phyloP scores from a whole-genome alignment of 1,284 basidiomycete genomes.

The Papiliotrema fonsecae region DNA sequence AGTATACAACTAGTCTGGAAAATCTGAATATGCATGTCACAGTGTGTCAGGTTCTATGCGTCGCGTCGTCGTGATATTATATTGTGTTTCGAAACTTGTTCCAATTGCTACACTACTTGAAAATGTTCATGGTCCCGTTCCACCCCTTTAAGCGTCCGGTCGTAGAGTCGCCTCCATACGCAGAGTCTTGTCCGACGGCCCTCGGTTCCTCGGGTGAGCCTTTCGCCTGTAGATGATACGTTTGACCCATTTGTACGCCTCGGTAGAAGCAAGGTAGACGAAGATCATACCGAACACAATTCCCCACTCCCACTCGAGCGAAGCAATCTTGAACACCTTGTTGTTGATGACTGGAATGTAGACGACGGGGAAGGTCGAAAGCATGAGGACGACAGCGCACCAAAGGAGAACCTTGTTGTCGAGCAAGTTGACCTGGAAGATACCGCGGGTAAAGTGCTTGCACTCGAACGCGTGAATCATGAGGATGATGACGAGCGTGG shows the following conservation, averaged over 20 bases:
- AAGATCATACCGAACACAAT: constrained; percentile 46
- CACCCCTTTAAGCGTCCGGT: constrained; percentile 4
- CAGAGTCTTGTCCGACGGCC: constrained; percentile 35
- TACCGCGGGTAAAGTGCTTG: constrained; percentile 43
- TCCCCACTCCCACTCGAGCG: constrained; percentile 48
- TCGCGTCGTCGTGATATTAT: too few relatives aligned
- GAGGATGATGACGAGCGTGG: constrained; percentile 55
- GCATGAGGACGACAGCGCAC: constrained; percentile 43
- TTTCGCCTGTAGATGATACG: constrained; percentile 19
- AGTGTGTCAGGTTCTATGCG: too few relatives aligned
- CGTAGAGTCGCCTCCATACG: constrained; percentile 36
- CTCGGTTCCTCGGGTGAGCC: constrained; percentile 6
- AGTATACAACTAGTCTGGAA: too few relatives aligned
- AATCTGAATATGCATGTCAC: too few relatives aligned
- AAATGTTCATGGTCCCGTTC: too few relatives aligned
- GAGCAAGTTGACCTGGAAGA: constrained; percentile 54
- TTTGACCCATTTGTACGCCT: constrained; percentile 40
- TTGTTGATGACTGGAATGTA: constrained; percentile 48
- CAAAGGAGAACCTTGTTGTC: constrained; percentile 57
- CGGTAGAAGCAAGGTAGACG: constrained; percentile 38
- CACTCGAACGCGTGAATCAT: constrained; percentile 47
- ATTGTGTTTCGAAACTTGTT: too few relatives aligned
- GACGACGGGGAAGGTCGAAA: constrained; percentile 44
- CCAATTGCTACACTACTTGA: too few relatives aligned
- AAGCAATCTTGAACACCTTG: constrained; percentile 42